Percentiles rank a stretch among this genome's conserved stretches.
Evolutionary conservation across 1,284 basidiomycete species (phyloP).

Genomic region (Marasmius sp.): DNA sequence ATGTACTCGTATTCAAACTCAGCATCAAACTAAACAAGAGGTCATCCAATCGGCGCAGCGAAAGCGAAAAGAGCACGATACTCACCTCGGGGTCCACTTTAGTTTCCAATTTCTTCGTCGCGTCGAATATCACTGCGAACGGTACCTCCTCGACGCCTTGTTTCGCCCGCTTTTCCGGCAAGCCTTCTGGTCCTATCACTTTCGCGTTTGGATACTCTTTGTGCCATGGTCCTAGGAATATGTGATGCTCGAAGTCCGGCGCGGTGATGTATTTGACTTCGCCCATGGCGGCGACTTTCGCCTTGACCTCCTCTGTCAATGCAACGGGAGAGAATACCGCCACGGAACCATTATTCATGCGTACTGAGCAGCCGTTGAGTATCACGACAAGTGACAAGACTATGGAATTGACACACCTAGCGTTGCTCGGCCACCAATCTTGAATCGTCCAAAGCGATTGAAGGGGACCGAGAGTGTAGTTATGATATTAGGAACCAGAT

Average conservation of each 20-base stretch:
- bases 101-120: not conserved
- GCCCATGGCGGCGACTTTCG: not conserved
- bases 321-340: not conserved
- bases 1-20: not conserved
- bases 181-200: not conserved
- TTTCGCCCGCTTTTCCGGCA: not conserved
- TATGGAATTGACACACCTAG: not conserved
- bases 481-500: not conserved
- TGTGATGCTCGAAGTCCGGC: not conserved
- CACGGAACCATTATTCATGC: not conserved
- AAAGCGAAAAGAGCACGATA: not conserved
- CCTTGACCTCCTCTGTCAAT: not conserved
- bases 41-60: not conserved
- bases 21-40: not conserved
- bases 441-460: not conserved
- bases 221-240: not conserved
- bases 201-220: not conserved
- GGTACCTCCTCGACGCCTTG: not conserved
- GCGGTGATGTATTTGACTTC: not conserved
- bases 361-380: not conserved
- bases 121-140: not conserved
- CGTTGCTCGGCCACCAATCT: not conserved
- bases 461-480: not conserved
- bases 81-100: not conserved
- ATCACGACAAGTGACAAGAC: not conserved